Percentiles rank a stretch among this genome's conserved stretches.
phyloP scores from a whole-genome alignment of 495 filamentous ascomycete species.

The Trichoderma parareesei region DNA sequence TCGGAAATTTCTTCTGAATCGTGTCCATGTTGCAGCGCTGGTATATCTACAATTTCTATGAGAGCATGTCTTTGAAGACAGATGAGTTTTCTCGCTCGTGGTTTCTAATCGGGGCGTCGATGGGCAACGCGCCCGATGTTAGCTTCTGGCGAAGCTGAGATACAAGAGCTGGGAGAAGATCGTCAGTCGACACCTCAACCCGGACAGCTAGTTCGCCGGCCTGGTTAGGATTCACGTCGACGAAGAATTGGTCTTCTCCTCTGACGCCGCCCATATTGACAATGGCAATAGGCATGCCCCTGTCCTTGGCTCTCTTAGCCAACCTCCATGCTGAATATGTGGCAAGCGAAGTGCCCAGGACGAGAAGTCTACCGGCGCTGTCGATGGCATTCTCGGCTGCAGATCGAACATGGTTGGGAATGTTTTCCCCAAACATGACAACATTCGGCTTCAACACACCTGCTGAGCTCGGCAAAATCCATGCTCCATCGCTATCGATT shows the following conservation, averaged over 20 bases:
- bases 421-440: slow-evolving; percentile 92
- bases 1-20: slow-evolving; percentile 34
- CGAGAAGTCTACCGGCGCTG: slow-evolving; percentile 60
- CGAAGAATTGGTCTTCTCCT: slow-evolving; percentile 66
- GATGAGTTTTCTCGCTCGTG: slow-evolving; percentile 12
- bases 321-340: slow-evolving; percentile 93
- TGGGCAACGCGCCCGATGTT: slow-evolving; percentile 6
- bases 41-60: slow-evolving; percentile 28
- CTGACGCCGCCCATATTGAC: slow-evolving; percentile 78
- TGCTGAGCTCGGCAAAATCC: slow-evolving; percentile 56
- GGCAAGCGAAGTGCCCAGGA: slow-evolving; percentile 82
- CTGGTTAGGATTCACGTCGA: slow-evolving; percentile 37
- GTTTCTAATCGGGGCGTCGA: slow-evolving; percentile 11
- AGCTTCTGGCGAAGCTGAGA: slow-evolving; percentile 24
- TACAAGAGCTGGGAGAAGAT: slow-evolving; percentile 46
- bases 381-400: slow-evolving; percentile 78
- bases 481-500: slow-evolving; percentile 76
- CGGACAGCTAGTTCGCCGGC: slow-evolving; percentile 40
- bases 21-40: slow-evolving; percentile 7
- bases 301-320: slow-evolving; percentile 70
- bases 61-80: slow-evolving; percentile 45
- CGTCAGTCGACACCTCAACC: slow-evolving; percentile 46
- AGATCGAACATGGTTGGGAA: slow-evolving; percentile 53
- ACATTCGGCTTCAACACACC: slow-evolving; percentile 88
- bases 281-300: slow-evolving; percentile 76